Evolutionary conservation across 495 filamentous ascomycete genomes (phyloP).

Genomic region (Lepraria neglecta): DNA sequence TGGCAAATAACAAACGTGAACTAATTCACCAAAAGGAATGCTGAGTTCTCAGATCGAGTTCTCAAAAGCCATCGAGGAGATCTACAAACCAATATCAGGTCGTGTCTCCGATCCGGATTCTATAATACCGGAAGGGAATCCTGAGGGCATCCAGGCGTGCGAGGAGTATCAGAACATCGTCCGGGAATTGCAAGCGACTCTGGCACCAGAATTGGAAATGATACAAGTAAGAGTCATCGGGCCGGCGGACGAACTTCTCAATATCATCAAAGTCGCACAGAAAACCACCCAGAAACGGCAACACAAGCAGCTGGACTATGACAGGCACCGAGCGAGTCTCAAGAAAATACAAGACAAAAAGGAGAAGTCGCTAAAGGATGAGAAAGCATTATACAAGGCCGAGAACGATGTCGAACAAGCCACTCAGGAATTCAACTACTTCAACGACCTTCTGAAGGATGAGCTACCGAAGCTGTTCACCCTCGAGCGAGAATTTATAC

Average conservation of each 20-base stretch:
- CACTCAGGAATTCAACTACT: slow-evolving; percentile 93
- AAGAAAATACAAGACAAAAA: slow-evolving; percentile 98
- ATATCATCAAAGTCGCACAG: slow-evolving; percentile 89
- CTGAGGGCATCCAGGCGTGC: slow-evolving; percentile 91
- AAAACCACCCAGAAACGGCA: slow-evolving; percentile 86
- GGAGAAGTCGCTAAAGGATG: slow-evolving; percentile 91
- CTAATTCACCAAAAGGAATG: slow-evolving; percentile 57
- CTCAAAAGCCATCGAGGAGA: slow-evolving; percentile 86
- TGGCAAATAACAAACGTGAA: slow-evolving; percentile 22
- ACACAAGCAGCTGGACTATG: slow-evolving; percentile 96
- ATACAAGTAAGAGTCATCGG: slow-evolving; percentile 87
- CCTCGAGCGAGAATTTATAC: slow-evolving; percentile 95
- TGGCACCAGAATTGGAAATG: slow-evolving; percentile 93
- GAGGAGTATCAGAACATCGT: slow-evolving; percentile 95
- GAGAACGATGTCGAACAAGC: slow-evolving; percentile 87
- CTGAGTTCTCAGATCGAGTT: slow-evolving; percentile 97
- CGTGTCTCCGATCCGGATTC: slow-evolving; percentile 90
- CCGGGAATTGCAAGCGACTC: slow-evolving; percentile 77
- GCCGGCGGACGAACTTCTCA: slow-evolving; percentile 89
- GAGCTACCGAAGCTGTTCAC: slow-evolving; percentile 89
- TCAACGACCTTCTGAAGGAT: slow-evolving; percentile 92
- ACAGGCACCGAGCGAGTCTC: slow-evolving; percentile 69
- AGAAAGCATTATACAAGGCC: slow-evolving; percentile 93
- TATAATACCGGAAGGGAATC: slow-evolving; percentile 71
- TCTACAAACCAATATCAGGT: slow-evolving; percentile 97